Percentiles rank a stretch among this genome's conserved stretches.
These are phyloP conservation scores for Teunomyces pallodes DNA, from an alignment of 805 yeast genomes.

Conservation along the genomic window DNA sequence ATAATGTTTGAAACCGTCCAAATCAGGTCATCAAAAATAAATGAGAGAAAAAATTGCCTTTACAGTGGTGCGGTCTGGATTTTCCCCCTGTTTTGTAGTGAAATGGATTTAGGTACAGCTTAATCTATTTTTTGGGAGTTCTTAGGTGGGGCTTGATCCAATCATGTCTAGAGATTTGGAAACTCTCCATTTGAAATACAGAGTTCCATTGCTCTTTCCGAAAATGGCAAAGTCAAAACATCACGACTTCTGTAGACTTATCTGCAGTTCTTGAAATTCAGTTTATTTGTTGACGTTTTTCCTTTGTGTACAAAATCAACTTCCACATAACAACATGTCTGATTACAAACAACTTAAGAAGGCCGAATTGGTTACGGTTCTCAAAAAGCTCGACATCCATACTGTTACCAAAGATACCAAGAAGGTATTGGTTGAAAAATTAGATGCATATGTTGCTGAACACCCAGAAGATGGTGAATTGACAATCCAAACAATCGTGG, in stretches of 20 bases:
- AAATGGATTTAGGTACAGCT: not conserved
- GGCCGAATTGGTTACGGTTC: conserved; percentile 38
- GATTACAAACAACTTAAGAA: conserved; percentile 35
- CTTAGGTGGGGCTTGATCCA: not conserved
- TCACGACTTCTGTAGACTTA: not conserved
- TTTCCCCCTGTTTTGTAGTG: not conserved
- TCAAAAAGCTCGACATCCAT: conserved; percentile 33
- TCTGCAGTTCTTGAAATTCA: not conserved
- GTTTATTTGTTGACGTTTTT: conserved; percentile 1
- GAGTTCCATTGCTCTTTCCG: not conserved
- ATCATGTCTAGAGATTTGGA: not conserved
- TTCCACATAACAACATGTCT: conserved; percentile 23
- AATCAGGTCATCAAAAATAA: conserved; percentile 2
- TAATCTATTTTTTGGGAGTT: not conserved
- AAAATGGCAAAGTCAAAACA: conserved; percentile 5
- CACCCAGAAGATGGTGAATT: conserved; percentile 24
- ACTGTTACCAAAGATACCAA: conserved; percentile 41
- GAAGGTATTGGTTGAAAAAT: conserved; percentile 38
- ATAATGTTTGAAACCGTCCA: conserved; percentile 1
- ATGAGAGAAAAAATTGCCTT: not conserved
- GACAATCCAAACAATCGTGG: conserved; percentile 15
- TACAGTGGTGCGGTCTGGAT: not conserved
- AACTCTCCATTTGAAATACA: not conserved
- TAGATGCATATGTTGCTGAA: conserved; percentile 26
- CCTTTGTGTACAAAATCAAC: conserved; percentile 4